Conservation (phyloP, 441 rosid species). For the Erodium moschatum region DNA sequence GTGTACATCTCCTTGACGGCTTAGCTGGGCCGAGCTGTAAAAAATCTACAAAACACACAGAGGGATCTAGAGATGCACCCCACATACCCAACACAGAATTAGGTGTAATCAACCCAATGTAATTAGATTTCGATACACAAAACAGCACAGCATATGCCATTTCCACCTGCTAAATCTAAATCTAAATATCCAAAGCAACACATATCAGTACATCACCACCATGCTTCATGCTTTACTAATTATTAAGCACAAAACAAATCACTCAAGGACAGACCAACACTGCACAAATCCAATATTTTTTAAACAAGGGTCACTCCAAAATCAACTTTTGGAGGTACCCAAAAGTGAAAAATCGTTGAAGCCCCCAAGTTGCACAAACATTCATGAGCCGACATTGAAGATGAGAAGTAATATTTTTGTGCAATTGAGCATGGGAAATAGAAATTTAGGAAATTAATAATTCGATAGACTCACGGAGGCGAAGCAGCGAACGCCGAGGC, state of each 20-base stretch:
- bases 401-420: too few relatives aligned
- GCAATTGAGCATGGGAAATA: too few relatives aligned
- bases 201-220: background rate
- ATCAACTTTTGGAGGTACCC: background rate
- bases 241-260: background rate
- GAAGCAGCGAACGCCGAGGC: slow-evolving; percentile 78
- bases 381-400: background rate
- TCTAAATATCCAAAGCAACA: background rate
- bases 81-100: slow-evolving; percentile 1
- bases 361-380: background rate
- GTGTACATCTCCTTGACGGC: background rate
- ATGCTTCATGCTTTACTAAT: background rate
- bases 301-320: background rate
- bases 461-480: slow-evolving; percentile 39
- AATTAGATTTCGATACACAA: background rate
- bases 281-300: background rate
- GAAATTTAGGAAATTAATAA: background rate
- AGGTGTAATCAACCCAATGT: background rate
- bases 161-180: background rate
- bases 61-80: background rate
- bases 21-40: background rate
- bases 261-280: slow-evolving; percentile 1
- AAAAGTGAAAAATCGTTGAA: background rate
- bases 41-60: background rate
- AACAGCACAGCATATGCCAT: background rate